A percentile compares a stretch with the other conserved stretches of the same genome.
phyloP scores from a whole-genome alignment of 176 grass and related monocot species.

The Zizania latifolia region DNA sequence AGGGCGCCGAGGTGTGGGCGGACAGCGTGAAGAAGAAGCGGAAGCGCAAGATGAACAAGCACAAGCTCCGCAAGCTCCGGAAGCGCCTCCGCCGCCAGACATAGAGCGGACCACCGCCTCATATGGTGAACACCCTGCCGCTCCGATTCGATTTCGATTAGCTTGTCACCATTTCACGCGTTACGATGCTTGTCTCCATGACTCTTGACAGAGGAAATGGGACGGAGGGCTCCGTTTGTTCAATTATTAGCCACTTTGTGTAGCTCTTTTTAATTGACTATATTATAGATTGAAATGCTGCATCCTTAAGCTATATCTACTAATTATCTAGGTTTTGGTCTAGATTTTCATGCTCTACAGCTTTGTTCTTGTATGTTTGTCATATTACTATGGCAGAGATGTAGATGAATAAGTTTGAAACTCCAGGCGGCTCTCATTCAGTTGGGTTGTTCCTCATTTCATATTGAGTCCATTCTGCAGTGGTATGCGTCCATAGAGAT shows the following conservation, averaged over 20 bases:
- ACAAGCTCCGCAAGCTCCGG: conserved; percentile 80
- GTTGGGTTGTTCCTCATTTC: background rate
- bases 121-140: conserved; percentile 19
- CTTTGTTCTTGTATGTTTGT: no score
- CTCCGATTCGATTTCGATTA: background rate
- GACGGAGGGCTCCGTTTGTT: background rate
- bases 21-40: conserved; percentile 99
- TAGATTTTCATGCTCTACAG: no score
- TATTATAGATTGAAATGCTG: background rate
- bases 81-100: conserved; percentile 78
- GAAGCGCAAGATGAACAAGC: conserved; percentile 99
- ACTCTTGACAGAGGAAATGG: background rate
- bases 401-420: background rate
- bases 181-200: background rate
- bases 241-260: background rate
- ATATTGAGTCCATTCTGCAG: background rate
- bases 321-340: no score
- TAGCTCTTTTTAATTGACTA: background rate
- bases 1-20: conserved; percentile 50
- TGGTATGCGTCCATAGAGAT: no score
- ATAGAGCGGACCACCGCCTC: conserved; percentile 4
- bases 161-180: background rate
- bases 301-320: no score
- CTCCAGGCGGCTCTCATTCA: background rate
- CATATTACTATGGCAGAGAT: background rate